Evolutionary conservation across 2,329 filamentous ascomycete species (phyloP).

Genomic region (Microcyclosporella mali): DNA sequence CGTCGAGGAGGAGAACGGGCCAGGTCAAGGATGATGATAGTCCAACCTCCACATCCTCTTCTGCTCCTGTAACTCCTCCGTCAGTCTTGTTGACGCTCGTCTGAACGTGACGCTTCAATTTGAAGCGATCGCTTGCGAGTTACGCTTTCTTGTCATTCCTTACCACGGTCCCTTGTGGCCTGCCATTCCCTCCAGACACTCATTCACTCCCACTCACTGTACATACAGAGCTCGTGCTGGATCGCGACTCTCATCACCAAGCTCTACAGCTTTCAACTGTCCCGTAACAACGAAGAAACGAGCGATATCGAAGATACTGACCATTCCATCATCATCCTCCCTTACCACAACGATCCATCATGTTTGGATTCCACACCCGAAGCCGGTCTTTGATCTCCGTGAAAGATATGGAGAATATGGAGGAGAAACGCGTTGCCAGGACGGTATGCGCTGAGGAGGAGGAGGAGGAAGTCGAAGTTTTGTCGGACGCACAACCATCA

Average conservation of each 20-base stretch:
- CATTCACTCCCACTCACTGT: not conserved
- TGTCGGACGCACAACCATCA: slow-evolving; percentile 19
- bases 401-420: slow-evolving; percentile 37
- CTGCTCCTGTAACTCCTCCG: no score
- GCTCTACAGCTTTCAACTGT: slow-evolving; percentile 1
- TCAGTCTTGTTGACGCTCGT: no score
- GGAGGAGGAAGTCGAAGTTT: slow-evolving; percentile 21
- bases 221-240: slow-evolving; percentile 3
- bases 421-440: slow-evolving; percentile 16
- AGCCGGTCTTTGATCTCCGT: slow-evolving; percentile 40
- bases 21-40: no score
- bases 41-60: no score
- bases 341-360: slow-evolving; percentile 18
- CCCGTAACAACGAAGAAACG: not conserved
- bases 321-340: not conserved
- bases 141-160: slow-evolving; percentile 2
- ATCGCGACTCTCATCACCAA: slow-evolving; percentile 5
- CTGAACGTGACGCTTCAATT: no score
- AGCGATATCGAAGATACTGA: not conserved
- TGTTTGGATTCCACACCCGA: slow-evolving; percentile 41
- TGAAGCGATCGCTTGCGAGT: no score
- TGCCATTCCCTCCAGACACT: slow-evolving; percentile 1
- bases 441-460: slow-evolving; percentile 6
- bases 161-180: not conserved
- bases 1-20: no score